These are phyloP conservation scores for Alternaria sp. DNA, from an alignment of 2,329 filamentous ascomycete genomes.

Conservation along the genomic window DNA sequence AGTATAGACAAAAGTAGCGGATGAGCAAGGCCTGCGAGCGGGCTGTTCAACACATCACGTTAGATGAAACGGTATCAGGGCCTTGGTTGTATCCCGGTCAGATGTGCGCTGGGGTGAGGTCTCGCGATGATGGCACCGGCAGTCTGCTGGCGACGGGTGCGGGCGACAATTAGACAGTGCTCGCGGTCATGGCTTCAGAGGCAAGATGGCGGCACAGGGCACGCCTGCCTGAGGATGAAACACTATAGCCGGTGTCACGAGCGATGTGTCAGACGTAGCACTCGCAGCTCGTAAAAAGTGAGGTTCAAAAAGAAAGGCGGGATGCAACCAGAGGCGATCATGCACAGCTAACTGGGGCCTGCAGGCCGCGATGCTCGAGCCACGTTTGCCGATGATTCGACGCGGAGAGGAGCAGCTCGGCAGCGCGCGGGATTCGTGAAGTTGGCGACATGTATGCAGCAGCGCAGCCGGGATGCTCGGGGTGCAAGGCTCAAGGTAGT, in stretches of 20 bases:
- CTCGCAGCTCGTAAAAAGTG: not conserved
- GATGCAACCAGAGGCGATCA: conserved; percentile 17
- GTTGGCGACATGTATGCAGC: conserved; percentile 17
- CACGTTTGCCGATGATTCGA: conserved; percentile 29
- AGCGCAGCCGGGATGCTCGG: conserved; percentile 11
- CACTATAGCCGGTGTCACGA: not conserved
- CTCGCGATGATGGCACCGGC: conserved; percentile 6
- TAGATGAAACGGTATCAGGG: conserved; percentile 7
- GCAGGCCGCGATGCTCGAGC: conserved; percentile 12
- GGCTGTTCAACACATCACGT: conserved; percentile 4
- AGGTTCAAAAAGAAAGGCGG: conserved; percentile 4
- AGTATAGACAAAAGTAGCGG: not conserved
- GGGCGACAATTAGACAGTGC: conserved; percentile 9
- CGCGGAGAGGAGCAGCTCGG: conserved; percentile 8
- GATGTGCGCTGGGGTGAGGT: conserved; percentile 4
- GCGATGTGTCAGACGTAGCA: conserved; percentile 12
- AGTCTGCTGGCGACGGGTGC: not conserved
- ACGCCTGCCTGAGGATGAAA: conserved; percentile 5
- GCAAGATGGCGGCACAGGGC: not conserved
- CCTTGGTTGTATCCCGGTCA: conserved; percentile 7
- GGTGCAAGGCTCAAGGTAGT: conserved; percentile 6
- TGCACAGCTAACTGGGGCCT: conserved; percentile 2
- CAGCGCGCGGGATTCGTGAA: conserved; percentile 14
- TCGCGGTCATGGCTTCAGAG: conserved; percentile 15
- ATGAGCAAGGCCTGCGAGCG: not conserved